Conservation (phyloP, 495 filamentous ascomycete genomes). For the Usnea hakonensis region DNA sequence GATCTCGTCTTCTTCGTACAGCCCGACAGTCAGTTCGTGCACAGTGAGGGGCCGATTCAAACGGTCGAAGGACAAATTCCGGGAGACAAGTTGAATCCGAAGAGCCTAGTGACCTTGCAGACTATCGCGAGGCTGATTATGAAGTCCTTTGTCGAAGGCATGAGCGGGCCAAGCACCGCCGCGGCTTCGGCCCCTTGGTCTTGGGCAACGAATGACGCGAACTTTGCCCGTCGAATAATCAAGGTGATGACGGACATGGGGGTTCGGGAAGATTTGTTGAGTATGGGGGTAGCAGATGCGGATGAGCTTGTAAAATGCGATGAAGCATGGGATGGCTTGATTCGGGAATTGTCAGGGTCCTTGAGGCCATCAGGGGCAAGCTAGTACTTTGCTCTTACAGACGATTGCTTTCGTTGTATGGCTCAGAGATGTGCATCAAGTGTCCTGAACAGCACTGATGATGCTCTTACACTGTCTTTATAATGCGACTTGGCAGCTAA, state of each 20-base stretch:
- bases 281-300: conserved; percentile 3
- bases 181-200: conserved; percentile 7
- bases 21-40: background rate
- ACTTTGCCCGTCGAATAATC: conserved; percentile 11
- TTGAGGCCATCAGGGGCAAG: background rate
- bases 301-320: background rate
- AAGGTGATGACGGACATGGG: conserved; percentile 12
- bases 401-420: too few relatives aligned
- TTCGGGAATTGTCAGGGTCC: background rate
- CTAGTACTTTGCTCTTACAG: background rate
- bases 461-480: too few relatives aligned
- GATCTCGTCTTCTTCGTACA: conserved; percentile 15
- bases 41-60: background rate
- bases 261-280: conserved; percentile 6
- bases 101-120: conserved; percentile 14
- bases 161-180: background rate
- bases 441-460: too few relatives aligned
- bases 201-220: conserved; percentile 6
- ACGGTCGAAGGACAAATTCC: background rate
- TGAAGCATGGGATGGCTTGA: background rate
- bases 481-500: too few relatives aligned
- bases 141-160: conserved; percentile 15
- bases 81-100: conserved; percentile 3
- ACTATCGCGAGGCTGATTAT: conserved; percentile 15
- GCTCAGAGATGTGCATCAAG: too few relatives aligned